Conservation (phyloP, 1,284 basidiomycete genomes). For the Tetrapyrgos nigripes region DNA sequence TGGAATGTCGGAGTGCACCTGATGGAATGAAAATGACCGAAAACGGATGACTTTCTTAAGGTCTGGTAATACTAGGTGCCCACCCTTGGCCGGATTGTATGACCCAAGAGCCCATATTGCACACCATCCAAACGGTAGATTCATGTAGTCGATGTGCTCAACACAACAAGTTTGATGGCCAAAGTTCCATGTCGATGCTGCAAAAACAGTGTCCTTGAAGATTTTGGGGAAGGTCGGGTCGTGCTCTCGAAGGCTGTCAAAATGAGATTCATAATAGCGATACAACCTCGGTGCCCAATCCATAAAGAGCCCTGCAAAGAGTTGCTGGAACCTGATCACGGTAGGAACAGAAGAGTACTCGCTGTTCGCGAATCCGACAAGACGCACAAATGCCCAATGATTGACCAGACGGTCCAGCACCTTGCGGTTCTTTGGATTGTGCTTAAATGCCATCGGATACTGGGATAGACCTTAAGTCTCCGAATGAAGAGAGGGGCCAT, state of each 20-base stretch:
- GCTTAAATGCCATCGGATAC: neutral
- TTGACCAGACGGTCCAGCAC: neutral
- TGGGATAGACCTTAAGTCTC: neutral
- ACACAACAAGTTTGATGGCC: neutral
- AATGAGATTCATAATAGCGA: neutral
- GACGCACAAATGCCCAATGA: neutral
- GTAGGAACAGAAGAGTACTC: neutral
- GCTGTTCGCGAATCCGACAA: neutral
- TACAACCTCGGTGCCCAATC: neutral
- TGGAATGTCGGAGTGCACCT: neutral
- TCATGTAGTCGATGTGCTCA: conserved; percentile 4
- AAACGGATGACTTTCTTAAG: neutral
- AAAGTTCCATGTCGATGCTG: conserved; percentile 10
- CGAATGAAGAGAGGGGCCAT: neutral
- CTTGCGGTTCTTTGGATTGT: neutral
- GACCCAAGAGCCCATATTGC: conserved; percentile 2
- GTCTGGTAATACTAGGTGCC: too few relatives aligned
- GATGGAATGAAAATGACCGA: conserved; percentile 1
- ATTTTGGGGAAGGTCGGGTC: neutral
- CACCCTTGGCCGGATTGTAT: conserved; percentile 1
- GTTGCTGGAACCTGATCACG: too few relatives aligned
- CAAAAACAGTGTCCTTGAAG: neutral
- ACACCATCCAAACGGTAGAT: conserved; percentile 5
- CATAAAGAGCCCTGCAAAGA: neutral
- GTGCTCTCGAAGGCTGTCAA: neutral